These are phyloP conservation scores for Berkeleyomyces basicola DNA, from an alignment of 2,329 filamentous ascomycete genomes.

Conservation along the genomic window DNA sequence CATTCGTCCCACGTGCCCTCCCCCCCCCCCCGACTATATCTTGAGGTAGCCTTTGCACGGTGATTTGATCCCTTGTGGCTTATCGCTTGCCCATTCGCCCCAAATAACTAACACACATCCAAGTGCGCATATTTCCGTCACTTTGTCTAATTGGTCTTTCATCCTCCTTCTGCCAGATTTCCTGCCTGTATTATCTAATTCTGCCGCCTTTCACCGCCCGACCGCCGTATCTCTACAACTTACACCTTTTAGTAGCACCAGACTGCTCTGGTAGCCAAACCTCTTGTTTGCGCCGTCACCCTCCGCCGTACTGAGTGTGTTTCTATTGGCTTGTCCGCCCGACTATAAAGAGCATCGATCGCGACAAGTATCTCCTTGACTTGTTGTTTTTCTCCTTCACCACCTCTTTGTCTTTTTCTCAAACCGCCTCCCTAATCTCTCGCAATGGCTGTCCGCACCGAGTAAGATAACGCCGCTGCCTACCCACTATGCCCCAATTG, in stretches of 20 bases:
- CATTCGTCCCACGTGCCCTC: background rate
- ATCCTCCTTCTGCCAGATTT: background rate
- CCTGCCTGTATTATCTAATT: background rate
- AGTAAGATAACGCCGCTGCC: conserved; percentile 23
- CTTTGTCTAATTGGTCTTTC: background rate
- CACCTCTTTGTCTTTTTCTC: conserved; percentile 1
- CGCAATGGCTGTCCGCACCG: conserved; percentile 28
- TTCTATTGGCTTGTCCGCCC: background rate
- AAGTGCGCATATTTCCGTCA: background rate
- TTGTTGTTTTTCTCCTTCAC: background rate
- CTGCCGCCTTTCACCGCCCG: conserved; percentile 1
- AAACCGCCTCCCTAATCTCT: conserved; percentile 3
- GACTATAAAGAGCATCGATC: background rate
- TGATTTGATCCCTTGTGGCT: background rate
- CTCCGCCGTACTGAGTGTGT: background rate
- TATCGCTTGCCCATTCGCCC: background rate
- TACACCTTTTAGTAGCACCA: background rate
- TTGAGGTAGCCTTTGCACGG: background rate
- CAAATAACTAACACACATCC: too few relatives aligned
- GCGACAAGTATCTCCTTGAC: background rate
- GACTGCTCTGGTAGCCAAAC: background rate
- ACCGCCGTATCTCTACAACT: background rate
- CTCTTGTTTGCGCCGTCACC: background rate
- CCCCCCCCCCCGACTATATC: background rate
- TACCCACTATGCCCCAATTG: conserved; percentile 19